Evolutionary conservation across 371 early-diverging fungal species (phyloP).

Genomic region (Mortierella polycephala): DNA sequence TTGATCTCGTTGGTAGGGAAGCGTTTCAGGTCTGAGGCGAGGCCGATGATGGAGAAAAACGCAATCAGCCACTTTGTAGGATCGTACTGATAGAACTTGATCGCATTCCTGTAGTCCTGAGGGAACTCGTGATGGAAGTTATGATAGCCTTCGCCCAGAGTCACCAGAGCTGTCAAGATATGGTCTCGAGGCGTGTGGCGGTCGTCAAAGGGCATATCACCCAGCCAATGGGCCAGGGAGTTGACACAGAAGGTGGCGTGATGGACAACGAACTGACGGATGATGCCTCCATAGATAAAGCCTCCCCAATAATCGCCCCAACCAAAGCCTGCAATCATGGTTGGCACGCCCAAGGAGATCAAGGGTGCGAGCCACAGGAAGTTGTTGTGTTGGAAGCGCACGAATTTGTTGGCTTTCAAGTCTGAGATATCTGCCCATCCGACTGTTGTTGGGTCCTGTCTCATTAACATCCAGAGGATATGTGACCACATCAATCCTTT

Average conservation of each 20-base stretch:
- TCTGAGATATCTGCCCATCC: constrained; percentile 90
- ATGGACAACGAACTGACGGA: constrained; percentile 85
- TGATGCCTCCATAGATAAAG: constrained; percentile 84
- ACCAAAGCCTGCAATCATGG: constrained; percentile 81
- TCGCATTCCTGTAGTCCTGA: constrained; percentile 95
- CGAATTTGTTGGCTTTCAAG: constrained; percentile 80
- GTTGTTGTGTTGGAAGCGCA: constrained; percentile 85
- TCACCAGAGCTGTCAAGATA: constrained; percentile 83
- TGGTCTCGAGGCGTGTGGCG: constrained; percentile 84
- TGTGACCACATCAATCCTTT: constrained; percentile 90
- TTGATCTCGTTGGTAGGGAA: constrained; percentile 92
- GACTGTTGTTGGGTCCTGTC: constrained; percentile 74
- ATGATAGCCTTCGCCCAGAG: constrained; percentile 90
- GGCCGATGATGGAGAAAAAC: constrained; percentile 70
- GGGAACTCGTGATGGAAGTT: constrained; percentile 97
- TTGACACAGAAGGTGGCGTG: constrained; percentile 97
- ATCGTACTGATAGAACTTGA: constrained; percentile 90
- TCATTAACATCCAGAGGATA: constrained; percentile 91
- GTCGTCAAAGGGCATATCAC: constrained; percentile 85
- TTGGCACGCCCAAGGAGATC: constrained; percentile 83
- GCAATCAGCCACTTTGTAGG: constrained; percentile 96
- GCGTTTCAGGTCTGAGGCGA: constrained; percentile 88
- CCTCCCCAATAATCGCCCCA: constrained; percentile 96
- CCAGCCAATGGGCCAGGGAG: constrained; percentile 87
- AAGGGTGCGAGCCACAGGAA: constrained; percentile 78